Conservation (phyloP, 371 early-diverging fungal species). For the Chytridiales sp. region DNA sequence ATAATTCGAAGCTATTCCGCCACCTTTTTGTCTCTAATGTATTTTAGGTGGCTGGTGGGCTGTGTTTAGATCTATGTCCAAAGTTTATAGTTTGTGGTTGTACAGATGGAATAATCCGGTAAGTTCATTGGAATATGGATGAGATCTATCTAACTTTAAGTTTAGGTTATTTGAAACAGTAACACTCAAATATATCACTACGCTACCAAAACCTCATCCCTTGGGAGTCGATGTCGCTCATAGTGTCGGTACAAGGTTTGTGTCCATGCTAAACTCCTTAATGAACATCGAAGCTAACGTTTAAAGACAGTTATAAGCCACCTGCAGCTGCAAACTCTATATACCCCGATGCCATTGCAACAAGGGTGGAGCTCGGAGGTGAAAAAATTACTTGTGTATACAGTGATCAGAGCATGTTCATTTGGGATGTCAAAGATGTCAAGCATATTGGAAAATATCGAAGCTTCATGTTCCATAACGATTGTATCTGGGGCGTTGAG, state of each 20-base stretch:
- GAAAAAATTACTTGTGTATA: slow-evolving; percentile 60
- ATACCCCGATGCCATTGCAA: slow-evolving; percentile 65
- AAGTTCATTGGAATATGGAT: background rate
- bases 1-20: background rate
- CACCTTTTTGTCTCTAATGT: background rate
- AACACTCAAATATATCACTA: slow-evolving; percentile 67
- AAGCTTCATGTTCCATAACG: slow-evolving; percentile 73
- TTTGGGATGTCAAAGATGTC: slow-evolving; percentile 74
- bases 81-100: slow-evolving; percentile 72
- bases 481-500: slow-evolving; percentile 85
- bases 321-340: slow-evolving; percentile 32
- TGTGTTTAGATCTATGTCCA: slow-evolving; percentile 62
- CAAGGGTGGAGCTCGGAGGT: slow-evolving; percentile 49
- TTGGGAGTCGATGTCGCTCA: slow-evolving; percentile 62
- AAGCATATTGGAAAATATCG: slow-evolving; percentile 63
- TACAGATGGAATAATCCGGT: slow-evolving; percentile 70
- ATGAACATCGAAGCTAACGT: background rate
- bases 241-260: slow-evolving; percentile 26
- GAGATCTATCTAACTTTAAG: slow-evolving; percentile 3
- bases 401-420: slow-evolving; percentile 69
- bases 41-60: slow-evolving; percentile 57
- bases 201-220: slow-evolving; percentile 73
- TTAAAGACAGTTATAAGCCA: slow-evolving; percentile 5
- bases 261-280: slow-evolving; percentile 28
- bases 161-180: slow-evolving; percentile 66